Conservation (phyloP, 2,329 filamentous ascomycete species). For the Trichoderma breve region DNA sequence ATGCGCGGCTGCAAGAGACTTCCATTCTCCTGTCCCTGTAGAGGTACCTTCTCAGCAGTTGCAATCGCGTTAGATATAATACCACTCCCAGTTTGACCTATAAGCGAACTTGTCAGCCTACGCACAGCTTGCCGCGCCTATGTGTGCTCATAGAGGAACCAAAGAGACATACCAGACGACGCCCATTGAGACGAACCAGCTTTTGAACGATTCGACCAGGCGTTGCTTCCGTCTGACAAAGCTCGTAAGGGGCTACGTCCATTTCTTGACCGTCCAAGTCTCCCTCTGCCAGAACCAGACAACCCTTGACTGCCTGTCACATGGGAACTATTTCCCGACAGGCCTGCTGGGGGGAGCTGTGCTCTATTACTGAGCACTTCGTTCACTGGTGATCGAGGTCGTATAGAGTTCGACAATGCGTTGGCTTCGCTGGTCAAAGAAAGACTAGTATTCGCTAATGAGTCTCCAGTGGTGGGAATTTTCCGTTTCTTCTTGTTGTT, state of each 20-base stretch:
- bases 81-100: conserved; percentile 43
- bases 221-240: conserved; percentile 56
- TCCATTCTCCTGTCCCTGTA: conserved; percentile 71
- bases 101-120: not conserved
- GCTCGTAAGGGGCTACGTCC: conserved; percentile 62
- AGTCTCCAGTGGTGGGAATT: conserved; percentile 83
- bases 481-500: conserved; percentile 99
- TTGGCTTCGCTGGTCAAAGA: conserved; percentile 42
- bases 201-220: conserved; percentile 53
- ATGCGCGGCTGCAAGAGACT: conserved; percentile 72
- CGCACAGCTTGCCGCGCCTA: not conserved
- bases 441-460: conserved; percentile 48
- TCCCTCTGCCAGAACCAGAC: conserved; percentile 80
- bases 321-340: conserved; percentile 47
- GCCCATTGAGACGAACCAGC: conserved; percentile 45
- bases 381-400: conserved; percentile 29
- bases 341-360: conserved; percentile 28
- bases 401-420: conserved; percentile 29
- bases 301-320: conserved; percentile 58
- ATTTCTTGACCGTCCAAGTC: conserved; percentile 67
- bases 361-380: conserved; percentile 31
- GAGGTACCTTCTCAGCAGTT: conserved; percentile 71
- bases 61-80: conserved; percentile 93
- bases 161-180: conserved; percentile 45
- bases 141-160: not conserved